phyloP scores from a whole-genome alignment of 2,329 filamentous ascomycete genomes.

The Pseudogymnoascus sp. region DNA sequence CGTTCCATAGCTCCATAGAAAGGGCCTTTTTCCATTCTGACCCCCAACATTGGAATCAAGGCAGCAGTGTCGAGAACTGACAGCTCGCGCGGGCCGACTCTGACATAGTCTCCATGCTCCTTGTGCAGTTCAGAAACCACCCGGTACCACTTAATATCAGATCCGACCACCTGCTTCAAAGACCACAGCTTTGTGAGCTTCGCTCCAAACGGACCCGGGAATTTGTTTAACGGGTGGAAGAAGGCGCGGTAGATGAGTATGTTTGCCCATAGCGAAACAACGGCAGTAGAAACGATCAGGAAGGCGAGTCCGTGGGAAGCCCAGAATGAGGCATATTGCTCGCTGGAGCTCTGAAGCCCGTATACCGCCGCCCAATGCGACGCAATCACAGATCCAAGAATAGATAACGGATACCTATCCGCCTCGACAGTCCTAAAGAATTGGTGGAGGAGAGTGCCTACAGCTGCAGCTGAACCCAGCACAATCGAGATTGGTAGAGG shows the following conservation, averaged over 20 bases:
- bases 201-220: slow-evolving; percentile 23
- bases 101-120: slow-evolving; percentile 23
- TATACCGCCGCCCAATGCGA: neutral
- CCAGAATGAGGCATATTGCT: slow-evolving; percentile 1
- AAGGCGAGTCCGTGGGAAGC: slow-evolving; percentile 1
- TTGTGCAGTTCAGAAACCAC: slow-evolving; percentile 16
- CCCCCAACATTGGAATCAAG: slow-evolving; percentile 16
- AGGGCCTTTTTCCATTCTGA: slow-evolving; percentile 16
- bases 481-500: slow-evolving; percentile 3
- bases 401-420: slow-evolving; percentile 4
- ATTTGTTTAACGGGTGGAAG: slow-evolving; percentile 21
- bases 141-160: slow-evolving; percentile 15
- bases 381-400: neutral
- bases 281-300: neutral
- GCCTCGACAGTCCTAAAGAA: slow-evolving; percentile 3
- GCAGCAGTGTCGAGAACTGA: slow-evolving; percentile 19
- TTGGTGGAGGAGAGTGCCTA: neutral
- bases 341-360: neutral
- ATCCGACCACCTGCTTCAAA: slow-evolving; percentile 8
- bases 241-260: slow-evolving; percentile 19
- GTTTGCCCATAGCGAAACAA: slow-evolving; percentile 6
- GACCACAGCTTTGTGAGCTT: slow-evolving; percentile 22
- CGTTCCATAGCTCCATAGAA: slow-evolving; percentile 21
- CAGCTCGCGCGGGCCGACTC: slow-evolving; percentile 18
- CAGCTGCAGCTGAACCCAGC: slow-evolving; percentile 6